Conservation (phyloP, 164 flowering plant species). For the Tetracentron sinense region DNA sequence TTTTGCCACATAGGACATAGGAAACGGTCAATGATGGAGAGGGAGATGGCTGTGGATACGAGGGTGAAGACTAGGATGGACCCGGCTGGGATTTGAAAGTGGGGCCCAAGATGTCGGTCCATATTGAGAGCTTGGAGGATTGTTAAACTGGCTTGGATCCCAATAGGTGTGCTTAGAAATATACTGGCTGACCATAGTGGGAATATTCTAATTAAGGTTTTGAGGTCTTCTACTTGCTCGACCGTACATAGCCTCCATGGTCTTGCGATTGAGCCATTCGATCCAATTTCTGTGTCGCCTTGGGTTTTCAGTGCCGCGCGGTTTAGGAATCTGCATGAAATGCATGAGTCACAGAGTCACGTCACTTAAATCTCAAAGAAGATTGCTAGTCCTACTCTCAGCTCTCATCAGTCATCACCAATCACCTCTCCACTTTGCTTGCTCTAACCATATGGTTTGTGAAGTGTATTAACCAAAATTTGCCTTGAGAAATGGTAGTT, state of each 20-base stretch:
- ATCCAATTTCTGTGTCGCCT: too few relatives aligned
- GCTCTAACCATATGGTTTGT: too few relatives aligned
- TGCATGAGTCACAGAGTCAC: not conserved
- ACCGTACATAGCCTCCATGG: slow-evolving; percentile 30
- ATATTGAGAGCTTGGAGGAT: slow-evolving; percentile 31
- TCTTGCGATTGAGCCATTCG: slow-evolving; percentile 16
- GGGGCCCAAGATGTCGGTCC: slow-evolving; percentile 29
- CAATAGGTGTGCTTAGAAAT: slow-evolving; percentile 18
- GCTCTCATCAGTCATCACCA: too few relatives aligned
- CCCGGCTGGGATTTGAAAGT: slow-evolving; percentile 30
- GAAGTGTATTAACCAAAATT: too few relatives aligned
- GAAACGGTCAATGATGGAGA: slow-evolving; percentile 19
- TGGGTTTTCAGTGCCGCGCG: slow-evolving; percentile 16
- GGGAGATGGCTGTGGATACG: slow-evolving; percentile 12
- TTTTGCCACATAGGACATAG: slow-evolving; percentile 8
- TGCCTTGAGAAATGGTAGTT: too few relatives aligned
- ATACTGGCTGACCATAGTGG: slow-evolving; percentile 26
- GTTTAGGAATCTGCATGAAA: slow-evolving; percentile 16
- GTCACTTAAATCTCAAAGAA: too few relatives aligned
- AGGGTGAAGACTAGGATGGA: slow-evolving; percentile 13
- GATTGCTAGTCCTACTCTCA: too few relatives aligned
- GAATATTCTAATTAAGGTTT: slow-evolving; percentile 23
- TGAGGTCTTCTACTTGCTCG: slow-evolving; percentile 35
- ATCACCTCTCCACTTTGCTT: too few relatives aligned
- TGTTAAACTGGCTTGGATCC: slow-evolving; percentile 10